phyloP scores from a whole-genome alignment of 177 flowering plant species.

The Tripterygium wilfordii region DNA sequence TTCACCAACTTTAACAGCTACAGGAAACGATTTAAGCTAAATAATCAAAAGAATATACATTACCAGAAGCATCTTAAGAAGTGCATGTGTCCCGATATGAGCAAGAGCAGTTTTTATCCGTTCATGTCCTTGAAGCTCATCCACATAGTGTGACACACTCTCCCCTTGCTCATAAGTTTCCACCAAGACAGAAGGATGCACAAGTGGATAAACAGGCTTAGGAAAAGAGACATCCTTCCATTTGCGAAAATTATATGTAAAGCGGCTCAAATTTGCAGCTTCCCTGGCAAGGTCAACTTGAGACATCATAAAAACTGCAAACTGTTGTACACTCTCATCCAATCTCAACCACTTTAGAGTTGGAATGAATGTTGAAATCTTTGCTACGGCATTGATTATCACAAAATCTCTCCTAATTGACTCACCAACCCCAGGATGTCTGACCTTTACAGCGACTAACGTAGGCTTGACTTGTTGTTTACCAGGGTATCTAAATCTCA shows the following conservation, averaged over 20 bases:
- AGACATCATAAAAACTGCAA: slow-evolving; percentile 89
- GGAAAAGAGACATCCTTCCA: slow-evolving; percentile 95
- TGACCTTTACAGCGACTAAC: slow-evolving; percentile 83
- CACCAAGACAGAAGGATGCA: slow-evolving; percentile 95
- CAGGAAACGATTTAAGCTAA: too few species aligned
- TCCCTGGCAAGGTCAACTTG: slow-evolving; percentile 98
- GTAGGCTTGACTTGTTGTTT: slow-evolving; percentile 44
- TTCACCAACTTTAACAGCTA: too few species aligned
- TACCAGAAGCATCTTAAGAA: slow-evolving; percentile 92
- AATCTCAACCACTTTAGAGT: slow-evolving; percentile 77
- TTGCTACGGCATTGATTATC: slow-evolving; percentile 65
- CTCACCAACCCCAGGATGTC: slow-evolving; percentile 91
- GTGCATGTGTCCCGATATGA: slow-evolving; percentile 91
- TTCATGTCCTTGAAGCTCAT: slow-evolving; percentile 55
- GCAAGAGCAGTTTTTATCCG: slow-evolving; percentile 62
- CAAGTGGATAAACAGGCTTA: slow-evolving; percentile 86
- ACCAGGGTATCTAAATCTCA: slow-evolving; percentile 39
- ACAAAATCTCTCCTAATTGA: slow-evolving; percentile 75
- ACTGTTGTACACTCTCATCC: slow-evolving; percentile 90
- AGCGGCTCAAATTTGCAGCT: slow-evolving; percentile 85
- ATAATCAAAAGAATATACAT: too few species aligned
- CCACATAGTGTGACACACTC: slow-evolving; percentile 58
- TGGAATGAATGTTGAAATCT: slow-evolving; percentile 60
- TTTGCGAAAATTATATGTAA: slow-evolving; percentile 74
- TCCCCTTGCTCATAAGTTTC: slow-evolving; percentile 89